These are phyloP conservation scores for Arthrobotrys pseudoclavata DNA, from an alignment of 2,329 filamentous ascomycete species.

Conservation along the genomic window DNA sequence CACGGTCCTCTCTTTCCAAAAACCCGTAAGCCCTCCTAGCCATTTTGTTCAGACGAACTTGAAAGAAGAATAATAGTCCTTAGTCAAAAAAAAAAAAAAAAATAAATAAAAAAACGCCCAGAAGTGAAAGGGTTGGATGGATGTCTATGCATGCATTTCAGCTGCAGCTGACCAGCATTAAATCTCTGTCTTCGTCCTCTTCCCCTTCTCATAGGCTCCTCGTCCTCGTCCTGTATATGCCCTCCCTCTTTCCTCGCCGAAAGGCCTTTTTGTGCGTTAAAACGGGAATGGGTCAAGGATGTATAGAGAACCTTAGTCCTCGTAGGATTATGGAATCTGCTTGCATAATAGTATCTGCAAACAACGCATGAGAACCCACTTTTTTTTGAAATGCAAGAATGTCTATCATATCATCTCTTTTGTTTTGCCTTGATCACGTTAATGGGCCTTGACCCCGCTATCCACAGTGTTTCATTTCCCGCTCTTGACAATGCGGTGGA, in stretches of 20 bases:
- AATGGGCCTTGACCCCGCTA: slow-evolving; percentile 33
- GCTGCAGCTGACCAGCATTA: slow-evolving; percentile 28
- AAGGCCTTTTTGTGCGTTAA: slow-evolving; percentile 20
- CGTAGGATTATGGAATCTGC: slow-evolving; percentile 3
- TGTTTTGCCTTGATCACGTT: slow-evolving; percentile 19
- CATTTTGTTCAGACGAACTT: slow-evolving; percentile 4
- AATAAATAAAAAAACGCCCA: slow-evolving; percentile 8
- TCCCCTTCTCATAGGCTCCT: background rate
- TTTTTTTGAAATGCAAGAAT: slow-evolving; percentile 13
- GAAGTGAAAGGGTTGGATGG: slow-evolving; percentile 17
- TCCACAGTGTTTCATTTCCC: slow-evolving; percentile 53
- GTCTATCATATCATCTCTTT: slow-evolving; percentile 31
- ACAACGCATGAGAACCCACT: slow-evolving; percentile 58
- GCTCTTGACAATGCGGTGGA: slow-evolving; percentile 17
- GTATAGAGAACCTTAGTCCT: background rate
- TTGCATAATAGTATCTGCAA: slow-evolving; percentile 42
- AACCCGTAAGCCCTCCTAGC: background rate
- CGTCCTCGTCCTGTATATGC: slow-evolving; percentile 10
- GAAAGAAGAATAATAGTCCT: background rate
- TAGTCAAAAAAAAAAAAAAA: background rate
- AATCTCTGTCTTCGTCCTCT: slow-evolving; percentile 12
- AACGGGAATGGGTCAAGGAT: slow-evolving; percentile 17
- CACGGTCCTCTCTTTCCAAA: slow-evolving; percentile 10
- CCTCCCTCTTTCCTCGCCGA: slow-evolving; percentile 10
- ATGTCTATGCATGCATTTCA: slow-evolving; percentile 37